Percentiles rank a stretch among this genome's conserved stretches.
Conservation (phyloP, 1,284 basidiomycete species). For the Pholiota adiposa region DNA sequence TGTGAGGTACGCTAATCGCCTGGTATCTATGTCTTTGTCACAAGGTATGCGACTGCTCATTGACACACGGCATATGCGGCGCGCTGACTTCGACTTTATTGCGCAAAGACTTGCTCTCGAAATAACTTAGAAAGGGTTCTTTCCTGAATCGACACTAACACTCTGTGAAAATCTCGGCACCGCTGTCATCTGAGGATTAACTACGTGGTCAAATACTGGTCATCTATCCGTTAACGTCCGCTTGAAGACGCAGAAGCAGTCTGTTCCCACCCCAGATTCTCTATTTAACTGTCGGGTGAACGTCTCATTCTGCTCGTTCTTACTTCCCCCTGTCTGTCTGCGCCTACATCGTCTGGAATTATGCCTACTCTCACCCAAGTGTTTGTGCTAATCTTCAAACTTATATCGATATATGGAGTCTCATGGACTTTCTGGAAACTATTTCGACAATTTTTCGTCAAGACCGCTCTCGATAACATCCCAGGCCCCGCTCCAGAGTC, state of each 20-base stretch:
- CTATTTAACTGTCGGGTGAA: neutral
- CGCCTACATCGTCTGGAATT: too few species aligned
- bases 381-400: neutral
- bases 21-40: neutral
- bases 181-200: neutral
- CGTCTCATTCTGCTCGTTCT: too few species aligned
- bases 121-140: neutral
- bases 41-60: neutral
- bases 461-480: constrained; percentile 5
- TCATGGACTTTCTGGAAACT: constrained; percentile 4
- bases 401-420: neutral
- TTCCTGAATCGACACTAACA: neutral
- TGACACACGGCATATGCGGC: neutral
- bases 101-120: neutral
- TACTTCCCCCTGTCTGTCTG: too few species aligned
- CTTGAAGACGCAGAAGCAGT: neutral
- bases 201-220: constrained; percentile 1
- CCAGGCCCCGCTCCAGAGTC: constrained; percentile 7
- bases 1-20: neutral
- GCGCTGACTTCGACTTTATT: neutral
- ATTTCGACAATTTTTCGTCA: constrained; percentile 3
- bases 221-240: neutral
- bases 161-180: neutral
- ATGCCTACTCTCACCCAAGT: too few species aligned
- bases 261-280: neutral